Evolutionary conservation across 345 rosid genomes (phyloP), one percentile per base, ranked within the genome.

Genomic region (Citrus hindsii): DNA sequence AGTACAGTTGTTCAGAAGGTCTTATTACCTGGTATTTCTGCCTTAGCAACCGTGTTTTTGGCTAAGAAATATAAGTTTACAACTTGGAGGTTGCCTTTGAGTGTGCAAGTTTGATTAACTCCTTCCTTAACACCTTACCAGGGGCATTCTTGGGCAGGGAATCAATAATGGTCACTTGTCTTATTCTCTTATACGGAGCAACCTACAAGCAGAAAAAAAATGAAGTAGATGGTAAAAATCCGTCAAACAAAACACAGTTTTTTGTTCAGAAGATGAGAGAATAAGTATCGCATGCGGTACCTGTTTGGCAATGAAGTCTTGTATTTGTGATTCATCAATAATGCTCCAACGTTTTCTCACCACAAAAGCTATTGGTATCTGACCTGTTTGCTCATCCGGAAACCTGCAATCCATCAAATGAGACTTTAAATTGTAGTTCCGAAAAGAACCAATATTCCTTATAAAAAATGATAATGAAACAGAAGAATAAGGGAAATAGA

Each of bases 301-400:
- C 86, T 81, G 80, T 79, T 66, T 59, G 18, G 90, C 86, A 58
- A 88, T 71, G 55, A 79, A 87, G 22, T 79, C 78, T 80, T 76
- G 85, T 79, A 89, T 77, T 48, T 81, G 56, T 22, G 80, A 81
- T 79, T 86, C 89, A 46, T 77, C 69, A 16, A 87, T 19, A 65
- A 10, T 10, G 73, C 90, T 87, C 56, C 88, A 89, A 1, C 30
- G 35, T 61, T 71, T 81, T 77, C 80, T 86, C 28, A 85, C 93
- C 33, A 87, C 81, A 46, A 89, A 86, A 32, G 87, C 95, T 73
- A 87, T 60, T 0, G 92, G 92, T 22, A 89, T 74, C 38, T 91
- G 88, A 27, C 92, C 95, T 21, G 84, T 89, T 81, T 76, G 84
- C 81, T 89, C 89, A 1, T 91, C 89, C 18, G 89, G 89, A 73